Evolutionary conservation across 441 rosid genomes (phyloP), one percentile per base, ranked within the genome.

Genomic region (Bruguiera hainesii): DNA sequence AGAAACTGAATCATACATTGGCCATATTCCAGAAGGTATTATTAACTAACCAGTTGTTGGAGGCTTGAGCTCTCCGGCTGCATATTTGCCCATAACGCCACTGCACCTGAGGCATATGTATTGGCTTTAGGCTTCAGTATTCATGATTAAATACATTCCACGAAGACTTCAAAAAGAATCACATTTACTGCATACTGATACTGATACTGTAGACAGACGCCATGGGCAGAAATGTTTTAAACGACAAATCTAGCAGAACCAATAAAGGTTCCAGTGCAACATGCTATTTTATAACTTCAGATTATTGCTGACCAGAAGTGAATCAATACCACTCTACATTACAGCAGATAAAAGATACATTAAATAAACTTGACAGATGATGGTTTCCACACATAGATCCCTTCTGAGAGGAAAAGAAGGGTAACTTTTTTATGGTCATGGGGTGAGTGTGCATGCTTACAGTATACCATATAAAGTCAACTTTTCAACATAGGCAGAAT

Each of bases 11-110:
- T 57, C 39, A 56, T 49, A 67, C 48, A 59, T 11, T 16, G 15
- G 48, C 46, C 13, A 57, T 52, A n/a, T 55, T 51, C 23, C 37
- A 16, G 35, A 23, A 63, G 49, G 52, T 53, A 65, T 30, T 46
- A 30, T 53, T 18, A 57, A 80, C 98, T 76, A 53, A 90, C 99
- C 87, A 66, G 89, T 84, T 56, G 83, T 79, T 60, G 99, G 99
- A 20, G 99, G 99, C 90, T 86, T 95, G 70, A 95, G 99, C 79
- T 95, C 99, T 74, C 99, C 97, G 56, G 90, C 96, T 57, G 97
- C 93, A 76, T 95, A 95, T 82, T 86, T 92, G 53, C 99, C 99
- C 99, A 92, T 90, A 7, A 95, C 98, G 66, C 99, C 99, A 80
- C 99, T 91, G 72, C 99, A 92, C 99, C 99, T 95, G 83, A 77